Percentiles rank a stretch among this genome's conserved stretches.
phyloP scores from a whole-genome alignment of 2,329 filamentous ascomycete genomes.

The Sclerotiophoma versabilis region DNA sequence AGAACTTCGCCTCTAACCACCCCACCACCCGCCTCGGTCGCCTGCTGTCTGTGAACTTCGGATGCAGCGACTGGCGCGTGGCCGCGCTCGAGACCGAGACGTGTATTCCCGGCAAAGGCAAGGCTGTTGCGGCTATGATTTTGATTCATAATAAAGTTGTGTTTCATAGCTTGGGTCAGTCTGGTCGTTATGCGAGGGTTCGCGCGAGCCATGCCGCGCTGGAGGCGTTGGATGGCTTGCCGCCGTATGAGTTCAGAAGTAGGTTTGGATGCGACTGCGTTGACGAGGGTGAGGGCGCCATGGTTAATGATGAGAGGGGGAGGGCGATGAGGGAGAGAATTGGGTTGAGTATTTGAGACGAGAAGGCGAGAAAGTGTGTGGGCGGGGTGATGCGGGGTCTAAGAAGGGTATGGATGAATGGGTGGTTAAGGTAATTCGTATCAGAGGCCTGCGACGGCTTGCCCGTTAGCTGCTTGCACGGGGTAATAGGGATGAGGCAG shows the following conservation, averaged over 20 bases:
- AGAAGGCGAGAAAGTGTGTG: no score
- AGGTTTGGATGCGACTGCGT: conserved; percentile 70
- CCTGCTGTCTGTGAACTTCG: conserved; percentile 68
- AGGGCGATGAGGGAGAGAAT: conserved; percentile 27
- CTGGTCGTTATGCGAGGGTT: conserved; percentile 76
- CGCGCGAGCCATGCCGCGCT: conserved; percentile 68
- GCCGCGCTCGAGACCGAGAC: conserved; percentile 47
- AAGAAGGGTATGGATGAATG: neutral
- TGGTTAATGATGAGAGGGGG: conserved; percentile 2
- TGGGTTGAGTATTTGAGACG: conserved; percentile 26
- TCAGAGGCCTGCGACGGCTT: no score
- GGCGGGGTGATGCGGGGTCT: neutral
- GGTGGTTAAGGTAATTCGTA: no score
- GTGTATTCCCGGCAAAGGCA: conserved; percentile 54
- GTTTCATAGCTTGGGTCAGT: conserved; percentile 67
- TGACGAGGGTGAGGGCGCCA: conserved; percentile 19
- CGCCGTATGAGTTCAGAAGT: conserved; percentile 64
- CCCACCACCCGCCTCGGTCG: conserved; percentile 76
- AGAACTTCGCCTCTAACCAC: conserved; percentile 85
- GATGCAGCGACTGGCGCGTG: conserved; percentile 67
- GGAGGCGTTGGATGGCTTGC: conserved; percentile 57
- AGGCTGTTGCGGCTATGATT: conserved; percentile 70
- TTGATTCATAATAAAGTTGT: conserved; percentile 76
- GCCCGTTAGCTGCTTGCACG: no score
- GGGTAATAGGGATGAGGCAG: no score